These are phyloP conservation scores for Salvia splendens DNA, from an alignment of 257 asterid genomes.

Conservation along the genomic window DNA sequence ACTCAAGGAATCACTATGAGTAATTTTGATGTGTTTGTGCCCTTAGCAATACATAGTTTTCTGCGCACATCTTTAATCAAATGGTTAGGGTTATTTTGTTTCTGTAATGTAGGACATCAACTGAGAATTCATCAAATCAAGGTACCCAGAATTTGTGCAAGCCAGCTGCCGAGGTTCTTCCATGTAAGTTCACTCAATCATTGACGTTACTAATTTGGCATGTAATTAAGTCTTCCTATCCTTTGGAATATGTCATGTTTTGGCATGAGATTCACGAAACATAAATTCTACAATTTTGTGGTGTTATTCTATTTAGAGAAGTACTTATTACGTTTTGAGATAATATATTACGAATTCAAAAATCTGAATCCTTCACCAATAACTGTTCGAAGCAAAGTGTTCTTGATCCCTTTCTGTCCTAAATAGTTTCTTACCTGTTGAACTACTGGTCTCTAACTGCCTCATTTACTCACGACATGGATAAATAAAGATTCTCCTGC, in stretches of 20 bases:
- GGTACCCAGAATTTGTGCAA: constrained; percentile 39
- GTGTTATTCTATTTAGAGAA: neutral
- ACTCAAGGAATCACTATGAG: neutral
- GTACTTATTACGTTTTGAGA: constrained; percentile 7
- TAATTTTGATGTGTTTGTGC: constrained; percentile 4
- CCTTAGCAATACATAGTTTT: constrained; percentile 1
- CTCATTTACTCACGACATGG: constrained; percentile 13
- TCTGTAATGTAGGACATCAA: constrained; percentile 50
- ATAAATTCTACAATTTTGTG: neutral
- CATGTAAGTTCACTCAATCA: constrained; percentile 47
- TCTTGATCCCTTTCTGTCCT: too few relatives aligned
- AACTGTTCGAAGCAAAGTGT: too few relatives aligned
- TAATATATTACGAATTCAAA: neutral
- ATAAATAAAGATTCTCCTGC: constrained; percentile 6
- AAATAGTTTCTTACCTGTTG: neutral
- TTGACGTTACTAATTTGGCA: constrained; percentile 25
- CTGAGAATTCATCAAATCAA: constrained; percentile 50
- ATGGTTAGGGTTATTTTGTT: constrained; percentile 25
- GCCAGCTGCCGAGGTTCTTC: constrained; percentile 41
- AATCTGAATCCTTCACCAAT: neutral
- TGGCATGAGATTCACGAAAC: neutral
- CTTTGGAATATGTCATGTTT: constrained; percentile 10
- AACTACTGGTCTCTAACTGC: neutral
- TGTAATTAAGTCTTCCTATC: neutral
- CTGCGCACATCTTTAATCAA: constrained; percentile 27